Evolutionary conservation across 345 rosid genomes (phyloP), one percentile per base, ranked within the genome.

Genomic region (Mangifera indica): DNA sequence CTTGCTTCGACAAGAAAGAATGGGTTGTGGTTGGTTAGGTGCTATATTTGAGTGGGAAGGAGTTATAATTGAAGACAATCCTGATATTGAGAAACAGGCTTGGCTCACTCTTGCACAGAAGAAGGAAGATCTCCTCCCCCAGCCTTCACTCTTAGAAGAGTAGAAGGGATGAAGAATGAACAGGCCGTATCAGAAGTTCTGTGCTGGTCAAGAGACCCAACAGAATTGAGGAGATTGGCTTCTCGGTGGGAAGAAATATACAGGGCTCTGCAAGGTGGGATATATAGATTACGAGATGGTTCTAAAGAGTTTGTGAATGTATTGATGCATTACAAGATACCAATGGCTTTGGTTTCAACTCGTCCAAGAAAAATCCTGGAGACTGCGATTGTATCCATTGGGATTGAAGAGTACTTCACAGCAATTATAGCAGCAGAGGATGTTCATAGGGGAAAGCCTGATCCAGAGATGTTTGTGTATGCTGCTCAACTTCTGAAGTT

Each of bases 21-120:
- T 95, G 99, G 98, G 99, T 25, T 92, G 97, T 40, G 96, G 99
- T 71, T 95, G 99, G 99, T 78, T 95, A 61, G 97, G 96, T 77
- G 99, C 93, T 6, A 95, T 95, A 70, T 92, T 95, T 45, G 99
- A 92, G 74, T 92, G 93, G 99, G 99, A 95, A 78, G 98, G 99
- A 7, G 99, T 92, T 15, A 75, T 95, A 69, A 77, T 89, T 14
- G 92, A 95, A 70, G 96, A 88, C 40, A 88, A 83, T 74, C 91
- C 98, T 22, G 97, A 92, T 24, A 77, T 90, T 0, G 97, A 88
- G 84, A 86, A 77, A 74, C 91, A 89, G 74, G 90, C 99, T 1
- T 95, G 99, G 99, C 80, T 88, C 46, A 80, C 87, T 66, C 85
- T 95, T 66, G 90, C 96, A 15, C 87, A 87, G 99, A 95, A 80